These are phyloP conservation scores for Wickerhamomyces sp. DNA, from an alignment of 1,139 yeast species.

Conservation along the genomic window DNA sequence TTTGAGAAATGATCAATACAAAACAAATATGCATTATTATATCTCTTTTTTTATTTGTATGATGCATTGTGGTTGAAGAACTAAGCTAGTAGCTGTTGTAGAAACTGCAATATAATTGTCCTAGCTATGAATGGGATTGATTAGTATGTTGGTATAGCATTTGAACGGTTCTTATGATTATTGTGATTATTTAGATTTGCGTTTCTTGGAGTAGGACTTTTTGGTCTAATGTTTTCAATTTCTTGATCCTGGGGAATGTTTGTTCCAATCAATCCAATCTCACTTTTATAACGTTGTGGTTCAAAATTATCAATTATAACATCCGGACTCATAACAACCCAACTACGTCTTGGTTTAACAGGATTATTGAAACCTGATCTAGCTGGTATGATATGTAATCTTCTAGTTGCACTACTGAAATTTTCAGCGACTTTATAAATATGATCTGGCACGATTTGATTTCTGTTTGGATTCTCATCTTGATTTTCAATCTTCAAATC, in stretches of 20 bases:
- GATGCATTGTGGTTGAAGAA: too few species aligned
- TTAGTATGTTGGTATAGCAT: too few species aligned
- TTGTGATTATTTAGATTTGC: slow-evolving; percentile 3
- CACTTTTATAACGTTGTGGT: slow-evolving; percentile 37
- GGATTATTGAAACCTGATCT: slow-evolving; percentile 58
- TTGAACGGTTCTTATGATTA: background rate
- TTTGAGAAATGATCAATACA: too few species aligned
- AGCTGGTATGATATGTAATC: slow-evolving; percentile 80
- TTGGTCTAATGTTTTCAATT: slow-evolving; percentile 78
- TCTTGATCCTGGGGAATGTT: slow-evolving; percentile 64
- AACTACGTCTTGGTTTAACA: slow-evolving; percentile 73
- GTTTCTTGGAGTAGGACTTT: slow-evolving; percentile 52
- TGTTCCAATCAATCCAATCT: slow-evolving; percentile 37
- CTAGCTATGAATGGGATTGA: too few species aligned
- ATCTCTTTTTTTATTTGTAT: background rate
- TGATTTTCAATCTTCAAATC: slow-evolving; percentile 65
- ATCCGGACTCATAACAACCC: slow-evolving; percentile 91
- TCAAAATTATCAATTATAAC: slow-evolving; percentile 68
- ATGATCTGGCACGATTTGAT: slow-evolving; percentile 63
- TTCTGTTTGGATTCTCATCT: slow-evolving; percentile 17
- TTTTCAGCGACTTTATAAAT: slow-evolving; percentile 86
- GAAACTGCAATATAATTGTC: too few species aligned
- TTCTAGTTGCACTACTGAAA: slow-evolving; percentile 73
- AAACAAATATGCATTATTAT: background rate
- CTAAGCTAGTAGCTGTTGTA: background rate